Evolutionary conservation across 768 basidiomycete genomes (phyloP), one percentile per base, ranked within the genome.

Genomic region (Termitomyces sp.): DNA sequence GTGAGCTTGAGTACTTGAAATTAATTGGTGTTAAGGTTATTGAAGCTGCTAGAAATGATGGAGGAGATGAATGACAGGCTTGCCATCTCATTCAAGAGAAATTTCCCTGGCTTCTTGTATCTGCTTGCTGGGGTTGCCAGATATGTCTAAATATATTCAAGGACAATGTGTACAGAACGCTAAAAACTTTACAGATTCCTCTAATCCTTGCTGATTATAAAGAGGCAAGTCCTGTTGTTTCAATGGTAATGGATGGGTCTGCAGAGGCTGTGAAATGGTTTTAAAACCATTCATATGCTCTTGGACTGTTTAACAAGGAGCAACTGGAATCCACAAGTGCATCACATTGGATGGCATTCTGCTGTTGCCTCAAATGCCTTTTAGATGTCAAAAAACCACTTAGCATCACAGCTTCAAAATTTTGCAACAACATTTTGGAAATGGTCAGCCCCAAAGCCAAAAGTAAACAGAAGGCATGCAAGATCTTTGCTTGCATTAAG

Each of bases 191-290:
- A 1, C 16, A 17, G n/a, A 54, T 41, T 32, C 8, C 43, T 1
- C 16, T 48, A 3, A 54, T 54, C n/a, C 52, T 46, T 17, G 10
- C 16, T 7, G 39, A 44, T n/a, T 48, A 43, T 35, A 37, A 55
- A 35, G 55, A 49, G 28, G 23, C 44, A 37, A 55, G 55, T 14
- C 58, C 49, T 34, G 23, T 50, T 10, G 42, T 59, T 27, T 46
- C 32, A 30, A 41, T 12, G n/a, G 48, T 37, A 12, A 12, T 51
- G 34, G 39, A 50, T 21, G 53, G 40, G 23, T 37, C 28, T 30
- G 25, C 16, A 0, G 25, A 59, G 23, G 58, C 55, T 23, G 32
- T 55, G 2, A 59, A 54, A n/a, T 59, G 58, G 48, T 59, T 59
- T 25, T 55, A 59, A n/a, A 59, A 55, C 42, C 58, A 59, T 42